Conservation (phyloP, 2,329 filamentous ascomycete species). For the Colletotrichum cuscutae region DNA sequence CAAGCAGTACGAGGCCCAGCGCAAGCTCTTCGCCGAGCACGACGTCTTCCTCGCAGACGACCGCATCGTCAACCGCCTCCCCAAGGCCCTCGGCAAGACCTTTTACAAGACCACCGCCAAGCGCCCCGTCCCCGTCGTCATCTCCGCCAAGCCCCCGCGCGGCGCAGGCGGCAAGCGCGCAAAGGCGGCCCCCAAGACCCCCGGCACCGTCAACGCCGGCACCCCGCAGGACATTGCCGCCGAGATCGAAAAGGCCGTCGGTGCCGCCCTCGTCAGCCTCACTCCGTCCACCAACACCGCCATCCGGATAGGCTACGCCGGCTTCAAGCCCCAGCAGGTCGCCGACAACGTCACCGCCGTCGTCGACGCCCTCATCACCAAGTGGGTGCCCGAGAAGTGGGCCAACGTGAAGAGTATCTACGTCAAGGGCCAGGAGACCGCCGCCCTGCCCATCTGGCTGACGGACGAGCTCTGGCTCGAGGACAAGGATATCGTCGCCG, state of each 20-base stretch:
- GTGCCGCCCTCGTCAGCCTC: conserved; percentile 83
- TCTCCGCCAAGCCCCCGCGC: conserved; percentile 72
- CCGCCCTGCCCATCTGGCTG: conserved; percentile 92
- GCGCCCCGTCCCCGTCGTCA: conserved; percentile 84
- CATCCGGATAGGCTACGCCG: conserved; percentile 80
- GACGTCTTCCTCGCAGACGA: conserved; percentile 96
- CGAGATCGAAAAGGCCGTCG: conserved; percentile 83
- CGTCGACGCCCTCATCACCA: conserved; percentile 75
- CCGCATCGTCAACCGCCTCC: conserved; percentile 77
- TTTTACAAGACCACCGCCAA: conserved; percentile 89
- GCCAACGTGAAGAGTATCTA: conserved; percentile 85
- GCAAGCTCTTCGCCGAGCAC: conserved; percentile 86
- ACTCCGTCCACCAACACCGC: conserved; percentile 82
- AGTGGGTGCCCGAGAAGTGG: conserved; percentile 88
- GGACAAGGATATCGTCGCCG: conserved; percentile 76
- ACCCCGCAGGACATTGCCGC: conserved; percentile 75
- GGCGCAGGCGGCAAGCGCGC: conserved; percentile 68
- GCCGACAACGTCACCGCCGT: conserved; percentile 84
- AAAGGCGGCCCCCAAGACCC: conserved; percentile 64
- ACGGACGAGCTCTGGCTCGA: conserved; percentile 92
- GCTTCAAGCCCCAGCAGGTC: conserved; percentile 79
- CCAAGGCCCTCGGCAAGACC: conserved; percentile 79
- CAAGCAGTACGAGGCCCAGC: conserved; percentile 86
- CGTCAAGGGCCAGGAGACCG: conserved; percentile 90
- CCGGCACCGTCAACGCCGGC: conserved; percentile 57